Conservation (phyloP, 768 basidiomycete species). For the Chalciporus pseudorubinellus region DNA sequence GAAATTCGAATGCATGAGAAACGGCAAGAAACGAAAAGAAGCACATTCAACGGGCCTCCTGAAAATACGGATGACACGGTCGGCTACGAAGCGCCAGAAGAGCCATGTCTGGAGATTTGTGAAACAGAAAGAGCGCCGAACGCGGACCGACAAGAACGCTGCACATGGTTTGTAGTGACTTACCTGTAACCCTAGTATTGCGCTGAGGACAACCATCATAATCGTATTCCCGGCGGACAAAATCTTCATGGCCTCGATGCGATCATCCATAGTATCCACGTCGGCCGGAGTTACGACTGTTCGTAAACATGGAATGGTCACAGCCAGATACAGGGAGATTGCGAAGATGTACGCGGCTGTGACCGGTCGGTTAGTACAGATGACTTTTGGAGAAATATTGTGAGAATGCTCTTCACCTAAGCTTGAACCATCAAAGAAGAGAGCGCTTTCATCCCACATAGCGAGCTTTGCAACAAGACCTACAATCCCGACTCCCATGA, state of each 20-base stretch:
- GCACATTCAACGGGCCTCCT: slow-evolving; percentile 2
- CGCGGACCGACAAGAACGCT: background rate
- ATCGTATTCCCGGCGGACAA: slow-evolving; percentile 87
- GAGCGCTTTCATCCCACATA: slow-evolving; percentile 88
- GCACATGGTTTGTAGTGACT: slow-evolving; percentile 23
- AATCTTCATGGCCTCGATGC: slow-evolving; percentile 75
- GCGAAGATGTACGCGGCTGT: slow-evolving; percentile 73
- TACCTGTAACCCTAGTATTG: slow-evolving; percentile 72
- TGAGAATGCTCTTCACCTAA: slow-evolving; percentile 57
- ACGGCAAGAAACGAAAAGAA: slow-evolving; percentile 6
- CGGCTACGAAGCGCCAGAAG: slow-evolving; percentile 15
- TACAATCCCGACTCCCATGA: slow-evolving; percentile 74
- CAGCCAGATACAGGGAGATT: slow-evolving; percentile 77
- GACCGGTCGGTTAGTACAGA: slow-evolving; percentile 14
- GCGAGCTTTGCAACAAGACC: slow-evolving; percentile 78
- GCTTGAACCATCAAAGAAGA: slow-evolving; percentile 92
- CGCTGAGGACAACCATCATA: slow-evolving; percentile 64
- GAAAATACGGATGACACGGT: background rate
- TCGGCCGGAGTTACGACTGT: slow-evolving; percentile 64
- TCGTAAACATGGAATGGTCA: slow-evolving; percentile 74
- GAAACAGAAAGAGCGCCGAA: slow-evolving; percentile 3
- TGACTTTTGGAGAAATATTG: background rate
- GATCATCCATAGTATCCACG: slow-evolving; percentile 61
- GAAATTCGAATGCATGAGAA: slow-evolving; percentile 8
- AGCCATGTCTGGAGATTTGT: slow-evolving; percentile 5